These are phyloP conservation scores for Komagataella pastoris DNA, from an alignment of 805 yeast species.

Conservation along the genomic window DNA sequence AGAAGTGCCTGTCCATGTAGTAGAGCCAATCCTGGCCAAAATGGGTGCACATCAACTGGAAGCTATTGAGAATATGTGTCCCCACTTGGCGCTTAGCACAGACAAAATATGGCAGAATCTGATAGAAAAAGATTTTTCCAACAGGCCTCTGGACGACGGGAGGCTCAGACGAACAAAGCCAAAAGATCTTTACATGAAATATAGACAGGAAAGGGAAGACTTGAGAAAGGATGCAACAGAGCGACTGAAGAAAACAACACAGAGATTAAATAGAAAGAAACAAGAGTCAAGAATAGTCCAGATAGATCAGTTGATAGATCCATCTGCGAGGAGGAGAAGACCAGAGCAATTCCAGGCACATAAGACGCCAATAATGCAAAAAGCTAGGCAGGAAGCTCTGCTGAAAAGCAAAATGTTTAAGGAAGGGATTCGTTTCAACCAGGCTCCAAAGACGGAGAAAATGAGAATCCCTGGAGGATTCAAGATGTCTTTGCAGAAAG, in stretches of 20 bases:
- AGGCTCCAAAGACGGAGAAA: background rate
- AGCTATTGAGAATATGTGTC: slow-evolving; percentile 26
- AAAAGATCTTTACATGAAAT: slow-evolving; percentile 23
- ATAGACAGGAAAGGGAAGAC: slow-evolving; percentile 24
- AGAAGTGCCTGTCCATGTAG: slow-evolving; percentile 26
- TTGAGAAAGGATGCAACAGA: slow-evolving; percentile 30
- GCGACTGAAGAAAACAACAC: slow-evolving; percentile 28
- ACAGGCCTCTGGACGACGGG: slow-evolving; percentile 19
- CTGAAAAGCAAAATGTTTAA: slow-evolving; percentile 1
- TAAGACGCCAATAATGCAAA: slow-evolving; percentile 1
- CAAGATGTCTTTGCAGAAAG: background rate
- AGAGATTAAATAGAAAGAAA: slow-evolving; percentile 23
- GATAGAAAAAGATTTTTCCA: slow-evolving; percentile 32
- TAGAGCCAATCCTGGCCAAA: slow-evolving; percentile 29
- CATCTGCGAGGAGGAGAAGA: background rate
- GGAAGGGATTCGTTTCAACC: background rate
- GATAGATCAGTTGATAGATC: background rate
- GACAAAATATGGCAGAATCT: slow-evolving; percentile 34
- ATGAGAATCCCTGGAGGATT: background rate
- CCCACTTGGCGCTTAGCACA: slow-evolving; percentile 24
- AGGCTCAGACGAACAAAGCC: slow-evolving; percentile 5
- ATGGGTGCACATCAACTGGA: slow-evolving; percentile 31
- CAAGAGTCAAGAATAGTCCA: slow-evolving; percentile 1
- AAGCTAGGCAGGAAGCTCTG: background rate
- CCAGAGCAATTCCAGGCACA: background rate